A percentile compares a stretch with the other conserved stretches of the same genome.
Evolutionary conservation across 2,329 filamentous ascomycete species (phyloP).

Genomic region (Ophiostoma australiae): DNA sequence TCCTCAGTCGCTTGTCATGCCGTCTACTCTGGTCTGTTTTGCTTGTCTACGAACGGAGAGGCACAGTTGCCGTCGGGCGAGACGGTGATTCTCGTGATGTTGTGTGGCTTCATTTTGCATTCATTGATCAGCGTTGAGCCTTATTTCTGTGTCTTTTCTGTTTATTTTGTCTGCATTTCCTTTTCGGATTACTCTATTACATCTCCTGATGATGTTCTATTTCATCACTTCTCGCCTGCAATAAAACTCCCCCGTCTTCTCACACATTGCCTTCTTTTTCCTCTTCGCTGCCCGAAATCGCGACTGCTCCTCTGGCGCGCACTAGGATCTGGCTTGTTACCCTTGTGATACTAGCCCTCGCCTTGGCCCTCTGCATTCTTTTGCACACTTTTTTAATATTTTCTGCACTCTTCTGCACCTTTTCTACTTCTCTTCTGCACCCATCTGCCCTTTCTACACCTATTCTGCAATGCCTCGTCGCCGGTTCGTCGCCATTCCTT

Average conservation of each 20-base stretch:
- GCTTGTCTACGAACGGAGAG: too few relatives aligned
- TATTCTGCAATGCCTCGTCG: not conserved
- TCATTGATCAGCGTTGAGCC: not conserved
- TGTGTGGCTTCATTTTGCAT: not conserved
- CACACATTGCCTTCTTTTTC: not conserved
- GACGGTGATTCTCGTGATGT: too few relatives aligned
- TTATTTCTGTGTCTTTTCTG: not conserved
- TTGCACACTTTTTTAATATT: too few relatives aligned
- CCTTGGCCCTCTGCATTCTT: not conserved
- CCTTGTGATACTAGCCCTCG: not conserved
- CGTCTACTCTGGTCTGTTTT: too few relatives aligned
- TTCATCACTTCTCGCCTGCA: not conserved
- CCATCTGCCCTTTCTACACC: not conserved
- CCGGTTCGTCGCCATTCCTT: not conserved
- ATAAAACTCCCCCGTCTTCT: too few relatives aligned
- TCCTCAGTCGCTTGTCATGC: not conserved
- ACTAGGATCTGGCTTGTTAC: slow-evolving; percentile 18
- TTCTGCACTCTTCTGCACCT: too few relatives aligned
- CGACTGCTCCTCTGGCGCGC: slow-evolving; percentile 11
- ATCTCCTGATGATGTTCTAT: too few relatives aligned
- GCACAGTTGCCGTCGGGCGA: too few relatives aligned
- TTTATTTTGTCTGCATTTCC: not conserved
- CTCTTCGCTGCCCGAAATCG: slow-evolving; percentile 15
- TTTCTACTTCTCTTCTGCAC: not conserved
- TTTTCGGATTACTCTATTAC: too few relatives aligned